Evolutionary conservation across 306 rosid species (phyloP).

Genomic region (Dryas octopetala): DNA sequence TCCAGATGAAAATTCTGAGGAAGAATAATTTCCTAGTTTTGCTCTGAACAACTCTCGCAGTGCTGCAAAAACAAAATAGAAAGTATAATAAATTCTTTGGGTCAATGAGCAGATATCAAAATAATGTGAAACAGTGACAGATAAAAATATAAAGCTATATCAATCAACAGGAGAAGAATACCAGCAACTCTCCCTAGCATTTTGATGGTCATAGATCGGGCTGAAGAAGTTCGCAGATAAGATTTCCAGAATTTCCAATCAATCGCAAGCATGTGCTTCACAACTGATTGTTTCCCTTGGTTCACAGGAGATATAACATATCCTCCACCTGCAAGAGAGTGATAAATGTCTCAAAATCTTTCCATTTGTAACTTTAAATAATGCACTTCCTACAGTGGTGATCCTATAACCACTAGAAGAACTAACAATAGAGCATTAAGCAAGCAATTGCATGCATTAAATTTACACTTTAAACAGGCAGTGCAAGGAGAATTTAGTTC

Average conservation of each 20-base stretch:
- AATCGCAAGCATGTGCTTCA: constrained; percentile 88
- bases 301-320: constrained; percentile 70
- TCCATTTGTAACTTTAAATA: not conserved
- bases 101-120: not conserved
- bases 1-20: constrained; percentile 50
- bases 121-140: not conserved
- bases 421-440: not conserved
- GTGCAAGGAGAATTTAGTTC: not conserved
- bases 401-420: not conserved
- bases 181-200: constrained; percentile 93
- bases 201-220: constrained; percentile 59
- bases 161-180: constrained; percentile 20
- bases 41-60: constrained; percentile 66
- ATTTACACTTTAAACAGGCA: not conserved
- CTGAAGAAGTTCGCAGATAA: constrained; percentile 49
- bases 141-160: not conserved
- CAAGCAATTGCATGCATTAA: not conserved
- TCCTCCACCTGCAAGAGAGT: constrained; percentile 70
- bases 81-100: not conserved
- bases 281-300: constrained; percentile 70
- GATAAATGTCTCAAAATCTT: constrained; percentile 4
- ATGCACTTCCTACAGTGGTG: not conserved
- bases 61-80: constrained; percentile 38
- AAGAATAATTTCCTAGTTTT: constrained; percentile 40
- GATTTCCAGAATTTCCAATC: constrained; percentile 93